Conservation (phyloP, 2,329 filamentous ascomycete genomes). For the Botrytis aclada region DNA sequence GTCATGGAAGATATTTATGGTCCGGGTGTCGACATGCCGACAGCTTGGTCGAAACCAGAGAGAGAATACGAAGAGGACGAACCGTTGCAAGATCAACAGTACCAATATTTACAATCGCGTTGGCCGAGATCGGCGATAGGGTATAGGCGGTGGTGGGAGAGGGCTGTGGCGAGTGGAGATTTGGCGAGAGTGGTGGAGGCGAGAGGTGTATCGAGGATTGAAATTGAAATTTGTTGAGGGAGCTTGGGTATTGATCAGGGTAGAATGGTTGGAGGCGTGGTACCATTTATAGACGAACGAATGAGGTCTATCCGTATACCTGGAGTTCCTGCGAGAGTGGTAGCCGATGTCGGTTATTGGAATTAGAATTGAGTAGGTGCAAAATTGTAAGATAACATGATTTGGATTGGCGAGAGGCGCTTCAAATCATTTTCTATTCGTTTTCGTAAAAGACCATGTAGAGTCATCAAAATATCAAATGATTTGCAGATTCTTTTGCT, state of each 20-base stretch:
- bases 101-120: constrained; percentile 17
- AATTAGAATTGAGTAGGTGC: not conserved
- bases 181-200: constrained; percentile 38
- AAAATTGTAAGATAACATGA: not conserved
- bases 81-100: constrained; percentile 9
- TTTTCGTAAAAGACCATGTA: not conserved
- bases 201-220: constrained; percentile 22
- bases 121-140: constrained; percentile 1
- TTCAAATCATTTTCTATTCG: not conserved
- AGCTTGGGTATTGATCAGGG: not conserved
- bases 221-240: constrained; percentile 15
- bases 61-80: constrained; percentile 5
- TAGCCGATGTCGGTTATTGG: not conserved
- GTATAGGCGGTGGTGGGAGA: not conserved
- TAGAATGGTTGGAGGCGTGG: not conserved
- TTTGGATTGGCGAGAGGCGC: not conserved
- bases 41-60: constrained; percentile 11
- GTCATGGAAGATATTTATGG: constrained; percentile 30
- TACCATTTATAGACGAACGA: not conserved
- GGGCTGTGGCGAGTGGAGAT: constrained; percentile 25
- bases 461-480: not conserved
- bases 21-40: not conserved
- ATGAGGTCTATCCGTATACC: not conserved
- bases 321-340: not conserved
- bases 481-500: not conserved